These are phyloP conservation scores for Suillus fuscotomentosus DNA, from an alignment of 768 basidiomycete species.

Conservation along the genomic window DNA sequence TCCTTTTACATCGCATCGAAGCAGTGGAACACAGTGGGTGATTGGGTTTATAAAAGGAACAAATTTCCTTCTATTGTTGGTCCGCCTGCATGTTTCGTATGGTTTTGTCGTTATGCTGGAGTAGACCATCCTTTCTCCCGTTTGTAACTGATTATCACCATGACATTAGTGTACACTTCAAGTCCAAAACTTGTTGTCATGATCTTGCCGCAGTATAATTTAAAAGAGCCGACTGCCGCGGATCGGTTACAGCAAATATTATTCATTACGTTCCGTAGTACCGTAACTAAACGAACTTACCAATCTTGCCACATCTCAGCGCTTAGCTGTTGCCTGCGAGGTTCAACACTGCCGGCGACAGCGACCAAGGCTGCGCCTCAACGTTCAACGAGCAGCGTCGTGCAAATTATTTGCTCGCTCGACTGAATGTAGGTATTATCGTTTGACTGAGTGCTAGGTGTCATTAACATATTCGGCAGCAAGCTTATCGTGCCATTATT, in stretches of 20 bases:
- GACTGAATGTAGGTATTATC: background rate
- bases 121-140: background rate
- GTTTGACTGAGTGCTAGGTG: background rate
- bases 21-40: background rate
- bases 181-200: background rate
- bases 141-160: background rate
- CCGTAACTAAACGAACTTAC: background rate
- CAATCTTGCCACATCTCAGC: background rate
- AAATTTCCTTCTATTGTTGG: too few species aligned
- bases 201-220: too few species aligned
- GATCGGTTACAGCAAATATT: background rate
- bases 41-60: background rate
- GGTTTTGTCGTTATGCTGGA: background rate
- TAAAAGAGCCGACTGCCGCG: background rate
- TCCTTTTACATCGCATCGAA: conserved; percentile 13
- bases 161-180: background rate
- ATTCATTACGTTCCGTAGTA: background rate
- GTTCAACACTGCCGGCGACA: background rate
- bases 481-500: background rate
- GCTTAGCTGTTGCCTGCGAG: background rate
- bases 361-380: background rate
- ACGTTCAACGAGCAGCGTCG: background rate
- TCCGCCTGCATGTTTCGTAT: background rate
- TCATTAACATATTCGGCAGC: background rate
- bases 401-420: conserved; percentile 1